A percentile compares a stretch with the other conserved stretches of the same genome.
phyloP scores from a whole-genome alignment of 108 stramenopile species.

The Cyclotella baltica region DNA sequence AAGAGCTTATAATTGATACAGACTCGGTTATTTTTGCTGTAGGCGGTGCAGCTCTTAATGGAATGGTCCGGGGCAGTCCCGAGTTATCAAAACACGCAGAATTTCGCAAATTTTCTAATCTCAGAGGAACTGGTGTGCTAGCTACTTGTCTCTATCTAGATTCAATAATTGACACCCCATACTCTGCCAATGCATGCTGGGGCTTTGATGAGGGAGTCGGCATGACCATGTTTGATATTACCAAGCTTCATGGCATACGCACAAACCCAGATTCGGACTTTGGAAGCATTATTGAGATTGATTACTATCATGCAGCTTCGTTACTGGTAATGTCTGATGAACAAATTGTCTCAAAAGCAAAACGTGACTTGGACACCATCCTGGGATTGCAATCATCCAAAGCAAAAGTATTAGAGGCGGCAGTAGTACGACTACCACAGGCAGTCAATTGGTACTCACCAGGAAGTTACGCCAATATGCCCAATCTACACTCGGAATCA shows the following conservation, averaged over 20 bases:
- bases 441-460: slow-evolving; percentile 86
- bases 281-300: slow-evolving; percentile 75
- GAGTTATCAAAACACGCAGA: slow-evolving; percentile 61
- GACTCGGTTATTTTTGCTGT: slow-evolving; percentile 84
- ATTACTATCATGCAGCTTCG: slow-evolving; percentile 82
- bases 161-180: slow-evolving; percentile 56
- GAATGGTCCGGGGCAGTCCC: slow-evolving; percentile 62
- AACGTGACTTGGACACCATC: slow-evolving; percentile 64
- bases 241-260: slow-evolving; percentile 60
- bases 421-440: slow-evolving; percentile 65
- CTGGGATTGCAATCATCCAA: slow-evolving; percentile 49
- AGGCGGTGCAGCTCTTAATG: slow-evolving; percentile 76
- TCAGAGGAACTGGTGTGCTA: slow-evolving; percentile 77
- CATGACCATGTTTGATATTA: slow-evolving; percentile 85
- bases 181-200: slow-evolving; percentile 88
- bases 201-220: slow-evolving; percentile 86
- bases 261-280: slow-evolving; percentile 14
- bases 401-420: slow-evolving; percentile 67
- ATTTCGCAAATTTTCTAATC: slow-evolving; percentile 73
- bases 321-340: slow-evolving; percentile 73
- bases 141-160: slow-evolving; percentile 82
- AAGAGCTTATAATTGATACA: slow-evolving; percentile 44
- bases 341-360: slow-evolving; percentile 71
- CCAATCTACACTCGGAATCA: slow-evolving; percentile 51
- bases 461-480: slow-evolving; percentile 72